Percentiles rank a stretch among this genome's conserved stretches.
phyloP scores from a whole-genome alignment of 179 eudicot genomes.

The Spergularia azorica region DNA sequence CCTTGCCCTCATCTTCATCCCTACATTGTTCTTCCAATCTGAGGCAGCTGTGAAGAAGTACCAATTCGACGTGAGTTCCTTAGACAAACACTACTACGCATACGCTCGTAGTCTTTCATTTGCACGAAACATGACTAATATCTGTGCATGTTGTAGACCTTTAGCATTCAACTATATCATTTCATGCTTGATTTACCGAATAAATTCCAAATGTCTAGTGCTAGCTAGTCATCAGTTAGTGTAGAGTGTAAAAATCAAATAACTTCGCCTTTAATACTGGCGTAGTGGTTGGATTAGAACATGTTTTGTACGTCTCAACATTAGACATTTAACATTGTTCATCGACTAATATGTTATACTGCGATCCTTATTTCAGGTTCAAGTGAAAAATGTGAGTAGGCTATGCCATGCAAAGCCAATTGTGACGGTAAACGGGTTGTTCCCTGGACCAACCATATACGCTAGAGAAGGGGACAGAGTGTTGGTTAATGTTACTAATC shows the following conservation, averaged over 20 bases:
- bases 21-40: conserved; percentile 19
- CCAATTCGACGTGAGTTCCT: conserved; percentile 48
- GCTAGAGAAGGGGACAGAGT: conserved; percentile 70
- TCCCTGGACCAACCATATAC: conserved; percentile 80
- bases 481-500: conserved; percentile 60
- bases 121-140: too few relatives aligned
- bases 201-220: too few relatives aligned
- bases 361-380: conserved; percentile 39
- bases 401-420: conserved; percentile 76
- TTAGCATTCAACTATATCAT: neutral
- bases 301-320: too few relatives aligned
- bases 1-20: neutral
- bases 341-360: too few relatives aligned
- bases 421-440: conserved; percentile 78
- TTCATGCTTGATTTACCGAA: neutral
- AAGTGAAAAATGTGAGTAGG: conserved; percentile 74
- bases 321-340: too few relatives aligned
- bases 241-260: too few relatives aligned
- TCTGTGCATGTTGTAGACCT: too few relatives aligned
- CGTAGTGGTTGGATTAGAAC: too few relatives aligned
- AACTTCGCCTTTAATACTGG: too few relatives aligned
- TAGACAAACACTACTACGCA: neutral
- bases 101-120: neutral
- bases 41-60: conserved; percentile 53
- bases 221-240: too few relatives aligned